A percentile compares a stretch with the other conserved stretches of the same genome.
phyloP scores from a whole-genome alignment of 1,284 basidiomycete genomes.

The Sanghuangporus weigelae region DNA sequence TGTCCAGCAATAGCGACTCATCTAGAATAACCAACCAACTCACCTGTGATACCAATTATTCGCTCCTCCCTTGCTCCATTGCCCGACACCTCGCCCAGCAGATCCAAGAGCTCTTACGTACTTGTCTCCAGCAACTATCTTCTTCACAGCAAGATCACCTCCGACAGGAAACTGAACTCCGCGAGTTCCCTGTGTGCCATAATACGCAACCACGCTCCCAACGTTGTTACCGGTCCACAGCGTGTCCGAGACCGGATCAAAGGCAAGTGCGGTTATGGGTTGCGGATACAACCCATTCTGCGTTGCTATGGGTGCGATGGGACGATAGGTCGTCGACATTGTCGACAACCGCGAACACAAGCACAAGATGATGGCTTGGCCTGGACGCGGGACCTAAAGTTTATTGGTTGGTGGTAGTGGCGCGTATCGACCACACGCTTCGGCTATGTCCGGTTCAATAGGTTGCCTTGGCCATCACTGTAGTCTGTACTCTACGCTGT shows the following conservation, averaged over 20 bases:
- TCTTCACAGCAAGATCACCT: slow-evolving; percentile 58
- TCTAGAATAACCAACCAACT: slow-evolving; percentile 20
- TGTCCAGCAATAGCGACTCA: slow-evolving; percentile 5
- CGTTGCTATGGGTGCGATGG: slow-evolving; percentile 32
- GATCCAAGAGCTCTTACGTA: slow-evolving; percentile 62
- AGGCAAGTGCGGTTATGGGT: slow-evolving; percentile 69
- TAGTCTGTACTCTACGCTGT: neutral
- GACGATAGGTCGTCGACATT: slow-evolving; percentile 37
- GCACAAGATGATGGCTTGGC: neutral
- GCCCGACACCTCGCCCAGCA: slow-evolving; percentile 57
- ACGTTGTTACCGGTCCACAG: slow-evolving; percentile 81
- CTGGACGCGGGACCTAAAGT: neutral
- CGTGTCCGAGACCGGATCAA: slow-evolving; percentile 88
- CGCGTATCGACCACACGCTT: neutral
- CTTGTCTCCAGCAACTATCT: slow-evolving; percentile 69
- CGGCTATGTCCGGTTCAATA: neutral
- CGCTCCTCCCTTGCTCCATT: slow-evolving; percentile 76
- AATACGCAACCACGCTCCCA: slow-evolving; percentile 72
- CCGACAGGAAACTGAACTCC: slow-evolving; percentile 79
- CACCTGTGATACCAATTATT: slow-evolving; percentile 77
- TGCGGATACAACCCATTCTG: slow-evolving; percentile 39
- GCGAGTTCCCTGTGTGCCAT: slow-evolving; percentile 58
- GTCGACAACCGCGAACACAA: neutral
- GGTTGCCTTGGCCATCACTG: neutral
- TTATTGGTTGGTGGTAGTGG: neutral